Evolutionary conservation across 345 rosid genomes (phyloP), one percentile per base, ranked within the genome.

Genomic region (Psidium guajava): DNA sequence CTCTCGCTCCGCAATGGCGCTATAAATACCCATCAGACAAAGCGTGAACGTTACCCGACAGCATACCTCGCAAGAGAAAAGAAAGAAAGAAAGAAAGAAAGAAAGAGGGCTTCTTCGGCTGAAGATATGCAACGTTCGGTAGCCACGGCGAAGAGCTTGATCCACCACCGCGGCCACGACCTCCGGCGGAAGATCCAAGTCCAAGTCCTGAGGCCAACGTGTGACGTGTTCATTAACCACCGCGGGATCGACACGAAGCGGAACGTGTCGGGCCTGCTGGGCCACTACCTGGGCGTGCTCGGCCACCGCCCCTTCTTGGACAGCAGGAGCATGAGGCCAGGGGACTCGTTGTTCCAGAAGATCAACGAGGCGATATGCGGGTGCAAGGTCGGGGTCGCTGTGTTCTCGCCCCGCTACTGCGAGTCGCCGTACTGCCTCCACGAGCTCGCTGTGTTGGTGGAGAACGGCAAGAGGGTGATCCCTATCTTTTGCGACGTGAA

Each of bases 151-250:
- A 81, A 56, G 84, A 81, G 36, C 54, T 18, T 85, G 75, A 81
- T 69, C 20, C 47, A 36, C 13, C 80, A 55, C 87, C 80, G 47
- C 2, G 54, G 25, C 80, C 84, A 18, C 58, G 54, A 55, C 32
- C 82, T 87, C 64, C 51, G 47, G 83, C 87, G 59, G 44, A 58
- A 27, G 3, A 82, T 52, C 54, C 84, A 83, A 55, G 61, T 57
- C 84, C 87, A 25, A 36, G 25, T 74, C 82, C 57, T 54, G 42
- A 59, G 47, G 75, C 87, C 87, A 40, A 74, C 90, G 0, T 93
- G 94, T 40, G 97, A 95, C 24, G 91, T 97, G 7, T 97, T 97
- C 92, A 97, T 97, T 56, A 97, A 92, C 55, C 99, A 97, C 75
- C 91, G 99, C 0, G 95, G 98, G 3, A 90, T 88, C 8, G 99